Conservation (phyloP, 2,329 filamentous ascomycete species). For the Botrytis paeoniae region DNA sequence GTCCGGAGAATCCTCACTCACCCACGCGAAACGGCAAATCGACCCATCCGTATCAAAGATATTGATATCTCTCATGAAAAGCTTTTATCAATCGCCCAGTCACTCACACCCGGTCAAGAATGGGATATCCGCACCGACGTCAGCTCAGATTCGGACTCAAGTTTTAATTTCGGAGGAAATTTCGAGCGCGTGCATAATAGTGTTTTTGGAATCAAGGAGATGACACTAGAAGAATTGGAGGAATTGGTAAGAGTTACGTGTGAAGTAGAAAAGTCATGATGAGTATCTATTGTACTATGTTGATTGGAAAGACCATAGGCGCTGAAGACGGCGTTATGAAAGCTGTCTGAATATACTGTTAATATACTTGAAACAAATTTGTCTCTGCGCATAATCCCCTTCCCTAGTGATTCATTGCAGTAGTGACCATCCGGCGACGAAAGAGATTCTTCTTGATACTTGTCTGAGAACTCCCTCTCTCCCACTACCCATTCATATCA, state of each 20-base stretch:
- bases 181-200: slow-evolving; percentile 48
- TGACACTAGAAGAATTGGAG: slow-evolving; percentile 44
- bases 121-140: slow-evolving; percentile 25
- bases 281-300: background rate
- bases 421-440: background rate
- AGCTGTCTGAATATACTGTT: background rate
- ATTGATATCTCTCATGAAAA: slow-evolving; percentile 40
- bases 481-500: too few species aligned
- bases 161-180: slow-evolving; percentile 34
- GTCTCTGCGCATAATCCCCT: background rate
- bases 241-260: slow-evolving; percentile 10
- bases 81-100: slow-evolving; percentile 24
- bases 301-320: background rate
- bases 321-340: background rate
- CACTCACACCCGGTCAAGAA: slow-evolving; percentile 26
- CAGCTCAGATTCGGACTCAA: slow-evolving; percentile 20
- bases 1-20: slow-evolving; percentile 49
- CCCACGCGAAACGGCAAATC: slow-evolving; percentile 52
- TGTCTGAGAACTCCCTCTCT: background rate
- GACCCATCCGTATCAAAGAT: slow-evolving; percentile 46
- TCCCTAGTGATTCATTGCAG: background rate
- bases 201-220: slow-evolving; percentile 69
- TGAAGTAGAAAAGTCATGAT: background rate
- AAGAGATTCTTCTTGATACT: background rate
- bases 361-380: background rate